phyloP scores from a whole-genome alignment of 768 basidiomycete species.

The Crucibulum laeve region DNA sequence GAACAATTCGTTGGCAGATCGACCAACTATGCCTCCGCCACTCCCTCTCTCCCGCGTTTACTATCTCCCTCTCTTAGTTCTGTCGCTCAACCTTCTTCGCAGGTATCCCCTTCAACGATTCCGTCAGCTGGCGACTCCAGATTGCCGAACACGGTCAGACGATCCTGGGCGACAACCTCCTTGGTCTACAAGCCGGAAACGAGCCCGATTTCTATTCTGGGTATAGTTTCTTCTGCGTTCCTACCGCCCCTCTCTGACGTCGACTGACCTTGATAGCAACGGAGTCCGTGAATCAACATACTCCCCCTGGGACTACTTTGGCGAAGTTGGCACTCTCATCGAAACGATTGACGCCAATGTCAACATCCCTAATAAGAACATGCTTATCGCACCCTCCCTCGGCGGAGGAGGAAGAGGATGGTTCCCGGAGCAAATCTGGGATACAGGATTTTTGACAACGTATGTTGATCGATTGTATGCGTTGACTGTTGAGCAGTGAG shows the following conservation, averaged over 20 bases:
- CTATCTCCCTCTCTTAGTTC: neutral
- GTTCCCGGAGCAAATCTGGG: slow-evolving; percentile 42
- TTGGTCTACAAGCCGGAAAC: neutral
- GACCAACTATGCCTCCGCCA: no score
- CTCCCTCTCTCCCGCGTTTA: no score
- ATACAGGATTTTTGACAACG: slow-evolving; percentile 43
- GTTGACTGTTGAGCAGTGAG: slow-evolving; percentile 55
- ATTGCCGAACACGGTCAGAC: neutral
- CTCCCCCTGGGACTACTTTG: neutral
- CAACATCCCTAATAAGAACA: slow-evolving; percentile 13
- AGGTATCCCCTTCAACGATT: slow-evolving; percentile 1
- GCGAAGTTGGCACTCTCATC: neutral
- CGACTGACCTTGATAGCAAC: neutral
- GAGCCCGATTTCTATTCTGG: neutral
- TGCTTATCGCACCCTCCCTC: slow-evolving; percentile 60
- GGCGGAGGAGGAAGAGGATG: slow-evolving; percentile 36
- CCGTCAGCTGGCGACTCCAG: neutral
- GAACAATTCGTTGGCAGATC: no score
- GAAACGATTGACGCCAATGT: neutral
- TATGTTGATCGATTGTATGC: slow-evolving; percentile 37
- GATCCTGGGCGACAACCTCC: neutral
- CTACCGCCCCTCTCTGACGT: neutral
- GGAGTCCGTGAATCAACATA: neutral
- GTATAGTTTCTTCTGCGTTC: neutral
- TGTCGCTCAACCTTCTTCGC: neutral